phyloP scores from a whole-genome alignment of 169 alveolate genomes.

The Eimeria praecox region DNA sequence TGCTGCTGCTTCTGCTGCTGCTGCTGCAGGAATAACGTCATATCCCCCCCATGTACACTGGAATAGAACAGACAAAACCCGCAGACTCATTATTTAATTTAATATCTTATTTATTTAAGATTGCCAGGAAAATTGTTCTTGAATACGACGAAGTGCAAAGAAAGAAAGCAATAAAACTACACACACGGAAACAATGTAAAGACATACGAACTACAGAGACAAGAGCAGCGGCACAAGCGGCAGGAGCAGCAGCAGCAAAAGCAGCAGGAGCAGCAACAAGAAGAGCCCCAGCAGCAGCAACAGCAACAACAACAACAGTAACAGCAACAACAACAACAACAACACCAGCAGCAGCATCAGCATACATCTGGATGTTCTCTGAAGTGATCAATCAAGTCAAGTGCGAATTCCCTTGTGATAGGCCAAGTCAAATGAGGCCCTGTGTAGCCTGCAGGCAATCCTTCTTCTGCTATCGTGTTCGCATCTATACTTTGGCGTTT shows the following conservation, averaged over 20 bases:
- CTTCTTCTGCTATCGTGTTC: conserved; percentile 52
- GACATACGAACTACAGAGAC: too few relatives aligned
- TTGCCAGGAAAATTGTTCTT: too few relatives aligned
- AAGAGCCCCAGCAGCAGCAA: neutral
- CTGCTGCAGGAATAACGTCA: too few relatives aligned
- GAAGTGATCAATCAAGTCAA: conserved; percentile 73
- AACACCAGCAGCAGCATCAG: neutral
- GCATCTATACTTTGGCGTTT: conserved; percentile 72
- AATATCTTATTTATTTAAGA: too few relatives aligned
- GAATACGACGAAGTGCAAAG: too few relatives aligned
- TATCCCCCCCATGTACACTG: too few relatives aligned
- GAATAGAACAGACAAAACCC: too few relatives aligned
- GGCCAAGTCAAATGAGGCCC: conserved; percentile 82
- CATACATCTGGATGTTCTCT: conserved; percentile 41
- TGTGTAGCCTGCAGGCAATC: conserved; percentile 61
- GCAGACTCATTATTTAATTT: too few relatives aligned
- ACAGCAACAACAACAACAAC: neutral
- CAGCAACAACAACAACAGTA: neutral
- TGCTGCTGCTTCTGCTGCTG: too few relatives aligned
- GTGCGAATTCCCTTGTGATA: conserved; percentile 69
- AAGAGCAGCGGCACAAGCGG: neutral
- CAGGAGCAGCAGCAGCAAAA: neutral
- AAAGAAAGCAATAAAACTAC: too few relatives aligned
- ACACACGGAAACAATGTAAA: too few relatives aligned
- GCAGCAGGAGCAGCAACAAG: neutral